Evolutionary conservation across 768 basidiomycete species (phyloP).

Genomic region (Kwoniella dendrophila): DNA sequence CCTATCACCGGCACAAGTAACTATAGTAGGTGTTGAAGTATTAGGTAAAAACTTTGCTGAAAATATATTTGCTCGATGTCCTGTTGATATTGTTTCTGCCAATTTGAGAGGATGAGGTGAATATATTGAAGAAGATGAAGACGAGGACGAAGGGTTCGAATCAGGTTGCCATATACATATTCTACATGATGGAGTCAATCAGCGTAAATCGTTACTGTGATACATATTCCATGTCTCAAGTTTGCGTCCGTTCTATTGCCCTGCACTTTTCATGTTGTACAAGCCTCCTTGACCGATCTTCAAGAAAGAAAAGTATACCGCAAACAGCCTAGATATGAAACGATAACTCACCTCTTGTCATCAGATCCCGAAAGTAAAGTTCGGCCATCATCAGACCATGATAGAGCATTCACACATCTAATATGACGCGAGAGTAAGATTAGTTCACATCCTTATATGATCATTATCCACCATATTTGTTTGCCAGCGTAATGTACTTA

Average conservation of each 20-base stretch:
- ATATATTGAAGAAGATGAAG: constrained; percentile 22
- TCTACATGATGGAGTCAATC: constrained; percentile 53
- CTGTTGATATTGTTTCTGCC: constrained; percentile 72
- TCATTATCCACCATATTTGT: background rate
- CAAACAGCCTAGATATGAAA: background rate
- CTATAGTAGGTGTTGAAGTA: constrained; percentile 66
- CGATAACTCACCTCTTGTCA: constrained; percentile 41
- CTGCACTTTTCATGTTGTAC: too few relatives aligned
- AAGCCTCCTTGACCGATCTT: too few relatives aligned
- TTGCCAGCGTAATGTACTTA: constrained; percentile 15
- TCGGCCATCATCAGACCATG: constrained; percentile 54
- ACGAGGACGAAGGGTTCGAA: constrained; percentile 19
- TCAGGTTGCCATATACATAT: constrained; percentile 80
- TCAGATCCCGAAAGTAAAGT: constrained; percentile 54
- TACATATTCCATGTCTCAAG: background rate
- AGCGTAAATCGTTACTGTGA: background rate
- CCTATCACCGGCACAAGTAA: constrained; percentile 64
- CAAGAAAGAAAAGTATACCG: too few relatives aligned
- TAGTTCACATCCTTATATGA: background rate
- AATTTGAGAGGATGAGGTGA: constrained; percentile 63
- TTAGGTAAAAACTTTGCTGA: constrained; percentile 76
- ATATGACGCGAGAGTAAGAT: background rate
- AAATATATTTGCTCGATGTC: constrained; percentile 83
- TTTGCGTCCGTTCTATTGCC: too few relatives aligned
- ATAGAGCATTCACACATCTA: constrained; percentile 56